Percentiles rank a stretch among this genome's conserved stretches.
These are phyloP conservation scores for Stagonosporopsis cucurbitacearum DNA, from an alignment of 2,329 filamentous ascomycete genomes.

Conservation along the genomic window DNA sequence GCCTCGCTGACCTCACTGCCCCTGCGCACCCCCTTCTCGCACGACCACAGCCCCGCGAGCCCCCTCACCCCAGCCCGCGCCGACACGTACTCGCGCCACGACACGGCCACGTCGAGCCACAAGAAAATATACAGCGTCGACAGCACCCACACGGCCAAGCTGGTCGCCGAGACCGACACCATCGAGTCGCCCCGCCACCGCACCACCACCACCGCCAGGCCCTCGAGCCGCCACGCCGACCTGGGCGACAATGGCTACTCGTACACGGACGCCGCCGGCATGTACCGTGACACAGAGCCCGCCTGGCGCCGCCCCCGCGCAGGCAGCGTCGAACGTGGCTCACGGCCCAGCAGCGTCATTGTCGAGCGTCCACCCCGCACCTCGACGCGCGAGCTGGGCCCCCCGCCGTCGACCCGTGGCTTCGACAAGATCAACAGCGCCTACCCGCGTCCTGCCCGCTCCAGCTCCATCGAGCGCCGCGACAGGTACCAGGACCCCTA, in stretches of 20 bases:
- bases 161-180: slow-evolving; percentile 48
- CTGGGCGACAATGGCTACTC: slow-evolving; percentile 54
- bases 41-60: slow-evolving; percentile 49
- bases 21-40: slow-evolving; percentile 39
- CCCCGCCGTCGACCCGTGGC: slow-evolving; percentile 72
- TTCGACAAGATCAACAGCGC: slow-evolving; percentile 69
- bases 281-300: slow-evolving; percentile 60
- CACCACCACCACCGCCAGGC: slow-evolving; percentile 24
- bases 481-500: slow-evolving; percentile 49
- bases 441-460: slow-evolving; percentile 31
- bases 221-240: slow-evolving; percentile 41
- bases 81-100: no score
- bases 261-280: slow-evolving; percentile 58
- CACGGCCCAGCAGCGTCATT: slow-evolving; percentile 55
- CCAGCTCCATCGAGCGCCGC: slow-evolving; percentile 43
- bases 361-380: slow-evolving; percentile 47
- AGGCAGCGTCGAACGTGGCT: slow-evolving; percentile 55
- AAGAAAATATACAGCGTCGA: slow-evolving; percentile 59
- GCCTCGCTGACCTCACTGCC: slow-evolving; percentile 42
- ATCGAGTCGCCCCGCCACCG: slow-evolving; percentile 44
- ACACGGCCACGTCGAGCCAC: slow-evolving; percentile 46
- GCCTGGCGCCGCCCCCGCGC: slow-evolving; percentile 53
- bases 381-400: slow-evolving; percentile 52
- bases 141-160: slow-evolving; percentile 48
- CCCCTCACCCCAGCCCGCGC: slow-evolving; percentile 48